Evolutionary conservation across 2,329 filamentous ascomycete genomes (phyloP).

Genomic region (Paracorniculantispora psalliotae): DNA sequence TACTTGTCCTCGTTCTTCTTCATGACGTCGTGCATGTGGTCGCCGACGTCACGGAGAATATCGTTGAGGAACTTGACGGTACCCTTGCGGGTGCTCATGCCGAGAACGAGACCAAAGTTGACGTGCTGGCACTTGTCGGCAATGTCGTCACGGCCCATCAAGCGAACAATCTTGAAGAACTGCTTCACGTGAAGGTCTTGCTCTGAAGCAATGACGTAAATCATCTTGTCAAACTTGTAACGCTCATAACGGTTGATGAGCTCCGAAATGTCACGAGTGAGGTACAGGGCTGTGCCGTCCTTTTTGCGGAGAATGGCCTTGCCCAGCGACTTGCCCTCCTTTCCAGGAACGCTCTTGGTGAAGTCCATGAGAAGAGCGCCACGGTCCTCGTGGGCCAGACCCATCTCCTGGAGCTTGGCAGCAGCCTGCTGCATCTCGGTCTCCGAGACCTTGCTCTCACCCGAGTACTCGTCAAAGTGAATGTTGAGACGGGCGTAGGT

Average conservation of each 20-base stretch:
- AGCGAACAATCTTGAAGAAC: conserved; percentile 70
- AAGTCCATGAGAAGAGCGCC: conserved; percentile 71
- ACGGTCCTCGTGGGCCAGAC: conserved; percentile 63
- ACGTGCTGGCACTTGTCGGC: conserved; percentile 66
- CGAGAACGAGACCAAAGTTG: conserved; percentile 69
- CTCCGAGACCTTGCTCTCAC: conserved; percentile 68
- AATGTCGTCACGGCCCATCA: conserved; percentile 65
- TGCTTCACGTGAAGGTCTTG: conserved; percentile 71
- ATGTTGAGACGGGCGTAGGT: conserved; percentile 69
- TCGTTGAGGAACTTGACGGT: conserved; percentile 65
- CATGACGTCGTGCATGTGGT: conserved; percentile 99
- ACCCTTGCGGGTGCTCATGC: conserved; percentile 66
- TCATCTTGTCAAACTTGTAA: conserved; percentile 71
- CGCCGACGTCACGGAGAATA: conserved; percentile 73
- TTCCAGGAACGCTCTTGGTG: conserved; percentile 59
- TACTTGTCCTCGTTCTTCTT: conserved; percentile 87
- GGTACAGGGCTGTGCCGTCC: conserved; percentile 70
- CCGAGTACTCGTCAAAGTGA: conserved; percentile 66
- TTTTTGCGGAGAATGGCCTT: conserved; percentile 67
- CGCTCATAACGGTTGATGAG: conserved; percentile 59
- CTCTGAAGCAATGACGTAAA: conserved; percentile 69
- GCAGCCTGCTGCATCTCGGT: conserved; percentile 61
- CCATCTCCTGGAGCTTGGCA: conserved; percentile 57
- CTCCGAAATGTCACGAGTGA: conserved; percentile 74
- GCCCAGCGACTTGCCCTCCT: conserved; percentile 64